Conservation (phyloP, 2,329 filamentous ascomycete genomes). For the Aaosphaeria pasadenensis region DNA sequence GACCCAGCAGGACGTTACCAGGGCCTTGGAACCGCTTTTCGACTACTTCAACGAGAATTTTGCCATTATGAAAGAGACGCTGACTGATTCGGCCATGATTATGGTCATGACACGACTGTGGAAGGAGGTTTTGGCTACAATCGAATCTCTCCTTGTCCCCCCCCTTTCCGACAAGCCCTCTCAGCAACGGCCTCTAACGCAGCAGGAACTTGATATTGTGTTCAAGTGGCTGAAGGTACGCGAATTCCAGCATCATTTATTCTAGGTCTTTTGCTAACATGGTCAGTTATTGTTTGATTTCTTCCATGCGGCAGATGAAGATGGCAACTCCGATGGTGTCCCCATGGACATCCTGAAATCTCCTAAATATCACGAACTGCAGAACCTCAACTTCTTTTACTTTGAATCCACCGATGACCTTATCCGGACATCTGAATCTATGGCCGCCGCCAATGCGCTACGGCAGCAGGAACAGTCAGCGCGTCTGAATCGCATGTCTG, state of each 20-base stretch:
- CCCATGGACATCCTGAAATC: constrained; percentile 90
- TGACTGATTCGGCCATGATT: constrained; percentile 94
- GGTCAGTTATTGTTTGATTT: constrained; percentile 74
- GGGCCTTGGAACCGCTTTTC: constrained; percentile 80
- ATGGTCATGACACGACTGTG: constrained; percentile 97
- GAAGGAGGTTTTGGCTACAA: constrained; percentile 94
- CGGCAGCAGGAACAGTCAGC: constrained; percentile 63
- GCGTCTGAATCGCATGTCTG: constrained; percentile 66
- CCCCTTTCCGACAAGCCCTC: constrained; percentile 94
- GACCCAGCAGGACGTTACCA: constrained; percentile 71
- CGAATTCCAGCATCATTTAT: neutral
- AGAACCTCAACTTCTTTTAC: constrained; percentile 98
- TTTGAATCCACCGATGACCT: constrained; percentile 88
- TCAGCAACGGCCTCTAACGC: constrained; percentile 74
- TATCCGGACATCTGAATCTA: constrained; percentile 91
- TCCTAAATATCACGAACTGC: constrained; percentile 96
- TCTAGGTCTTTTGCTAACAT: constrained; percentile 1
- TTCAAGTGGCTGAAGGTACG: constrained; percentile 80
- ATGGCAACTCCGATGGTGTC: constrained; percentile 82
- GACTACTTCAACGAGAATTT: constrained; percentile 98
- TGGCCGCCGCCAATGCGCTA: constrained; percentile 82
- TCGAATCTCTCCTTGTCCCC: constrained; percentile 86
- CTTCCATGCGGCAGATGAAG: constrained; percentile 89
- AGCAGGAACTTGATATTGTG: constrained; percentile 89
- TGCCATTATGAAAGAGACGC: constrained; percentile 95